A percentile compares a stretch with the other conserved stretches of the same genome.
These are phyloP conservation scores for Orbilia quercus DNA, from an alignment of 2,329 filamentous ascomycete species.

Conservation along the genomic window DNA sequence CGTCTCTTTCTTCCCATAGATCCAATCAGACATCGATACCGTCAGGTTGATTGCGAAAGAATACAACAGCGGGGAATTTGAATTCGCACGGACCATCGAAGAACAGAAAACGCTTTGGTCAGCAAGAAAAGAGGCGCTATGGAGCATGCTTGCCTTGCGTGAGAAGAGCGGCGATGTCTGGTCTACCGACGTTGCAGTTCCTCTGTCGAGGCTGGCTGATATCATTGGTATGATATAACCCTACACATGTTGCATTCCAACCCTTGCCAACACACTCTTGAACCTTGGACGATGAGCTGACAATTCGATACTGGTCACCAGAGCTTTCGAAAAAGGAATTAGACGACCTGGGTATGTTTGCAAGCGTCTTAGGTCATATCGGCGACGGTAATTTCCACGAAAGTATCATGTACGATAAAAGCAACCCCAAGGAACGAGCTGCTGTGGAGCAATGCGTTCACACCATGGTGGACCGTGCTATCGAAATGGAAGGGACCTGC, in stretches of 20 bases:
- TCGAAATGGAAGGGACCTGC: constrained; percentile 94
- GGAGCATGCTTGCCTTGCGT: constrained; percentile 77
- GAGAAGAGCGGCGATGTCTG: constrained; percentile 76
- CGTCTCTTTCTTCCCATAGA: constrained; percentile 60
- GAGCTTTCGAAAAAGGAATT: constrained; percentile 90
- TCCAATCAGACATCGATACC: constrained; percentile 73
- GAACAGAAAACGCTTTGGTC: constrained; percentile 85
- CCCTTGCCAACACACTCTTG: constrained; percentile 26
- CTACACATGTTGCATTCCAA: constrained; percentile 38
- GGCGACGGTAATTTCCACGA: constrained; percentile 96
- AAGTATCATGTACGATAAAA: constrained; percentile 85
- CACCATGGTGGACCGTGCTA: constrained; percentile 87
- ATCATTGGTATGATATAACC: constrained; percentile 69
- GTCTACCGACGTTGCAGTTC: constrained; percentile 88
- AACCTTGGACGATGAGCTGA: constrained; percentile 16
- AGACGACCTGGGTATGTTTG: constrained; percentile 85
- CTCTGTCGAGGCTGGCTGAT: constrained; percentile 77
- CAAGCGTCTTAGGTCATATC: constrained; percentile 87
- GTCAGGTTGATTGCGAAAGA: constrained; percentile 73
- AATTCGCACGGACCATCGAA: constrained; percentile 76
- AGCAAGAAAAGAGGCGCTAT: constrained; percentile 84
- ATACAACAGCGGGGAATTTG: constrained; percentile 72
- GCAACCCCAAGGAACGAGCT: constrained; percentile 74
- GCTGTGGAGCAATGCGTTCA: constrained; percentile 85
- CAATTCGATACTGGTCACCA: constrained; percentile 61